A percentile compares a stretch with the other conserved stretches of the same genome.
These are phyloP conservation scores for Sporothrix brasiliensis DNA, from an alignment of 2,329 filamentous ascomycete species.

Conservation along the genomic window DNA sequence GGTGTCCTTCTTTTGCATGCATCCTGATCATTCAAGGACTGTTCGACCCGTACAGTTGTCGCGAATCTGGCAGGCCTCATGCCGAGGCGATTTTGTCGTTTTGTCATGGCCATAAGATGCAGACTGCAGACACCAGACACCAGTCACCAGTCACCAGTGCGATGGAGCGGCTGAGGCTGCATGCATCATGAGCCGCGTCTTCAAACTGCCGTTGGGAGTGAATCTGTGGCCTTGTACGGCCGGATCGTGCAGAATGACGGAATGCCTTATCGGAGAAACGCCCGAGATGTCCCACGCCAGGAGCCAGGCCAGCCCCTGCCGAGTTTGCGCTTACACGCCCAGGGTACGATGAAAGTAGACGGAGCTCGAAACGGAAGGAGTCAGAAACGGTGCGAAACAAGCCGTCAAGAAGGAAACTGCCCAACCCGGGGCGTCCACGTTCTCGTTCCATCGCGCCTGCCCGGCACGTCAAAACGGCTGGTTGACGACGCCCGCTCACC, in stretches of 20 bases:
- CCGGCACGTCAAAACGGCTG: conserved; percentile 23
- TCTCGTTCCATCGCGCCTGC: conserved; percentile 39
- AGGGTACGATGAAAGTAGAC: neutral
- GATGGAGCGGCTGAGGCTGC: neutral
- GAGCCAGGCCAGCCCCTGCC: neutral
- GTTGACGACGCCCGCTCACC: conserved; percentile 1
- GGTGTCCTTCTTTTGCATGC: neutral
- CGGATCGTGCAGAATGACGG: conserved; percentile 11
- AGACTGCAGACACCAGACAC: neutral
- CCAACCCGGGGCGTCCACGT: conserved; percentile 29
- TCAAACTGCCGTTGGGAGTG: neutral
- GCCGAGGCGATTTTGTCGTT: neutral
- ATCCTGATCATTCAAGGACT: no score
- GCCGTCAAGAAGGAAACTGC: neutral
- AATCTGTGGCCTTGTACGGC: neutral
- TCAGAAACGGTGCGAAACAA: neutral
- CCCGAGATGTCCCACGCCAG: conserved; percentile 9
- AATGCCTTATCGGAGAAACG: neutral
- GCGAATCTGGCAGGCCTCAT: neutral
- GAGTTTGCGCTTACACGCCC: neutral
- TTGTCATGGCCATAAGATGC: neutral
- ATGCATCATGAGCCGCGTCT: neutral
- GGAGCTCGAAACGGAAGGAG: conserved; percentile 3
- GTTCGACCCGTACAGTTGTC: conserved; percentile 8
- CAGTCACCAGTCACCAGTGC: neutral